Conservation (phyloP, 2,329 filamentous ascomycete genomes). For the Aspergillus sp. region DNA sequence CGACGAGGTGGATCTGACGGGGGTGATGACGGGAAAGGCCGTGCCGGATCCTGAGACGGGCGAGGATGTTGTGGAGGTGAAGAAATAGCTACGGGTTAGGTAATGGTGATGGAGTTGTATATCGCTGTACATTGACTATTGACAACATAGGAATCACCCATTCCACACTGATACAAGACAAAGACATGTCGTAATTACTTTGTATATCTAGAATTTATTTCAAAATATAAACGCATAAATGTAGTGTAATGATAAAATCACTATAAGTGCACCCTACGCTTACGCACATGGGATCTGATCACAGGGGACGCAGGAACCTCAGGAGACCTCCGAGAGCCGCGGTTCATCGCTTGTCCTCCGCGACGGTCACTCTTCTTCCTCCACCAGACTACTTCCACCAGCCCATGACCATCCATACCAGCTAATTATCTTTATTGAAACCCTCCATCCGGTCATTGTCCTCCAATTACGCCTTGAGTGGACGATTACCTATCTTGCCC, state of each 20-base stretch:
- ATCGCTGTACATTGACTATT: neutral
- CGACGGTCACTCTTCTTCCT: neutral
- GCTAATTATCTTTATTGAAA: too few relatives aligned
- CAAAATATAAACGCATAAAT: too few relatives aligned
- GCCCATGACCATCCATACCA: too few relatives aligned
- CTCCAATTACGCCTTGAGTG: neutral
- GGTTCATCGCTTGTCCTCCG: constrained; percentile 20
- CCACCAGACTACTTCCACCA: constrained; percentile 7
- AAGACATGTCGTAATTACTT: neutral
- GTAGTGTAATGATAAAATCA: too few relatives aligned
- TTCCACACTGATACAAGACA: too few relatives aligned
- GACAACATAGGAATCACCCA: too few relatives aligned
- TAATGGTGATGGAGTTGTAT: neutral
- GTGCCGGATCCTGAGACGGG: constrained; percentile 33
- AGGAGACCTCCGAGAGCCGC: constrained; percentile 31
- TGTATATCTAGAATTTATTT: too few relatives aligned
- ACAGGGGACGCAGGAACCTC: constrained; percentile 19
- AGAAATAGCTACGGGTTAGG: neutral
- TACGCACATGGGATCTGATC: constrained; percentile 16
- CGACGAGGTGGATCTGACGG: constrained; percentile 26
- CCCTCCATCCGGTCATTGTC: neutral
- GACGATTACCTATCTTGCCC: neutral
- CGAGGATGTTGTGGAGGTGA: constrained; percentile 10
- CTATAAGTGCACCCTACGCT: too few relatives aligned
- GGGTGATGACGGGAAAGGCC: constrained; percentile 30